Evolutionary conservation across 2,329 filamentous ascomycete genomes (phyloP), one percentile per base, ranked within the genome.

Genomic region (Alternaria arborescens): DNA sequence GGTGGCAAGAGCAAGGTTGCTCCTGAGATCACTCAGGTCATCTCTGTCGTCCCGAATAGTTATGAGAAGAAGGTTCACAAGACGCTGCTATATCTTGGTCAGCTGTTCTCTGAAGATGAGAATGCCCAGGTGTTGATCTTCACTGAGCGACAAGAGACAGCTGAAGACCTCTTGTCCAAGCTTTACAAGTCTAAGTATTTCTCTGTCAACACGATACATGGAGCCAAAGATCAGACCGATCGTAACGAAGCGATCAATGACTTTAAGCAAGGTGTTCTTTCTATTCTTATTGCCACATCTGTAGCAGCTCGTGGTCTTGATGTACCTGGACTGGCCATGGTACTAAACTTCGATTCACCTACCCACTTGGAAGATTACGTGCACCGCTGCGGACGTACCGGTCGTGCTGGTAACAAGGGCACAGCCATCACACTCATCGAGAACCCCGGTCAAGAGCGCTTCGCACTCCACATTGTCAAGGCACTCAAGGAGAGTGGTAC

Each of bases 341-440:
- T 99, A 8, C 89, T 99, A 80, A 98, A 98, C 80, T 97, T 93
- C 76, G 94, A 97, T 74, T 92, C 91, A 1, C 94, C 94, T 1
- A 97, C 97, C 72, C 94, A 98, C 80, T 80, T 97, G 63, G 95
- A 99, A 80, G 95, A 98, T 75, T 98, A 98, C 73, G 94, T 98
- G 41, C 95, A 97, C 78, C 90, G 95, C 65, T 93, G 92, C 56
- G 95, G 95, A 48, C 92, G 95, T 71, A 98, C 95, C 8, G 95
- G 95, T 11, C 90, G 95, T 75, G 95, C 95, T 46, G 95, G 95
- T 41, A 97, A 97, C 73, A 97, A 89, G 22, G 95, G 95, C 65
- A 97, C 93, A 40, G 95, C 95, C 0, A 92, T 99, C 52, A 99
- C 95, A 0, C 97, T 98, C 74, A 84, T 99, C 60, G 97, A 94